Conservation (phyloP, 2,329 filamentous ascomycete species). For the Cladosporium austrohemisphaericum region DNA sequence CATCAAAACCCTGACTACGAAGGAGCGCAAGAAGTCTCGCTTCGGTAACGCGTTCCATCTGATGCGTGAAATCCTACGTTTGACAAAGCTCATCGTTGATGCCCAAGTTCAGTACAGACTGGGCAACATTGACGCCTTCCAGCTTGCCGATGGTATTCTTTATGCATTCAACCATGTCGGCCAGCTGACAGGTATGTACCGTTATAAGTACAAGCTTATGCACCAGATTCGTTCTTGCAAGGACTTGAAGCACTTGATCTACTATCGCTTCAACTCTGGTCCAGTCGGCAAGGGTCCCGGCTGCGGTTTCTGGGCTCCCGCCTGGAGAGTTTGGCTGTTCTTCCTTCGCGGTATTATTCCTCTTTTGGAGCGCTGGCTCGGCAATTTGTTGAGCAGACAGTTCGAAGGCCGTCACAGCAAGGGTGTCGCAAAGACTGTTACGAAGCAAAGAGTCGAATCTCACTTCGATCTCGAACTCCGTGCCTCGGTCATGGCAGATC, state of each 20-base stretch:
- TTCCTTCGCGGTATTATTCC: conserved; percentile 99
- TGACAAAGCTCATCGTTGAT: conserved; percentile 97
- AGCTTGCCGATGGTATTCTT: conserved; percentile 95
- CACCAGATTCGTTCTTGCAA: conserved; percentile 99
- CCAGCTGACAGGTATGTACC: conserved; percentile 98
- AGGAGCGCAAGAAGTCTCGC: conserved; percentile 98
- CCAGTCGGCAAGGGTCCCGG: conserved; percentile 96
- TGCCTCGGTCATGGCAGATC: conserved; percentile 96
- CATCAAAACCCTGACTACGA: conserved; percentile 96
- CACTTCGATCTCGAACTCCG: conserved; percentile 97
- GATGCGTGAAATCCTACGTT: conserved; percentile 92
- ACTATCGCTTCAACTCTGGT: conserved; percentile 97
- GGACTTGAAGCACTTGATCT: conserved; percentile 97
- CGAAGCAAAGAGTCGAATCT: conserved; percentile 97
- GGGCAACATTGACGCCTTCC: conserved; percentile 98
- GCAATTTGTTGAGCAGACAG: conserved; percentile 91
- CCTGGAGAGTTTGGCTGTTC: conserved; percentile 98
- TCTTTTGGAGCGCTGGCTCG: conserved; percentile 92
- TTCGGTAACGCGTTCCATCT: conserved; percentile 99
- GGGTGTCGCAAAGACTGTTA: conserved; percentile 97
- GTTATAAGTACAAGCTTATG: conserved; percentile 99
- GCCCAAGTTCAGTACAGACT: conserved; percentile 96
- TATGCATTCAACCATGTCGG: conserved; percentile 99
- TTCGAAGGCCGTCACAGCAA: conserved; percentile 99
- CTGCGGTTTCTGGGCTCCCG: conserved; percentile 98